Evolutionary conservation across 495 filamentous ascomycete species (phyloP), one percentile per base, ranked within the genome.

Genomic region (Aspergillus nidulans): DNA sequence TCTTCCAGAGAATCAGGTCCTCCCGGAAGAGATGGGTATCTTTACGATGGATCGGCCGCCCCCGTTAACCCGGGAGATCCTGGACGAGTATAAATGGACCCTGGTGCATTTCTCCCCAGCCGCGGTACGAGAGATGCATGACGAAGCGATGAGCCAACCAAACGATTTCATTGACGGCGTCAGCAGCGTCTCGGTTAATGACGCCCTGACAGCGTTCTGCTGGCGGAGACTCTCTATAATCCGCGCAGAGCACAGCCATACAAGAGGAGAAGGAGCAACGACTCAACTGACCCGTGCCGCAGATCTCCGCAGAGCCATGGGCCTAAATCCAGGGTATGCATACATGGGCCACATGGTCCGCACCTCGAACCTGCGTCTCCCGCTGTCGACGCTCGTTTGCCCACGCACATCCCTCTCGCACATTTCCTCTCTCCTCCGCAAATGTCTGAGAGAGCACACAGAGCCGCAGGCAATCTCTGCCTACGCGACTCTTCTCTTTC

Each of bases 191-290:
- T 77, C 77, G 6, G 76, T 69, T 6, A 76, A 84, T 59, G 81
- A 84, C 53, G 70, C 75, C 12, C 63, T 84, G 6, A 79, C 63
- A 16, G 77, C 80, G 12, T 78, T 81, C 25, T 58, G 77, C 52
- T 79, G 73, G 76, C 57, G 75, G 52, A 59, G 64, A 9, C 20
- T 76, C 5, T 63, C 55, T 2, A 21, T 18, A 3, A 36, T 34
- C 6, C 48, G 48, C 0, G 6, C 34, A 28, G 26, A 13, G 48
- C 62, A 36, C 7, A 15, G 6, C 3, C 4, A 36, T 3, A 36
- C 4, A 8, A 36, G 13, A 12, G 7, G 7, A 36, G 32, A 36
- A 13, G 13, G 6, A 66, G 70, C 1, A 7, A 56, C 53, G 18
- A 56, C 60, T 12, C 68, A 66, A n/a, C 60, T 78, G 47, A 53